Evolutionary conservation across 164 flowering plant genomes (phyloP).

Genomic region (Paratinospora sagittata): DNA sequence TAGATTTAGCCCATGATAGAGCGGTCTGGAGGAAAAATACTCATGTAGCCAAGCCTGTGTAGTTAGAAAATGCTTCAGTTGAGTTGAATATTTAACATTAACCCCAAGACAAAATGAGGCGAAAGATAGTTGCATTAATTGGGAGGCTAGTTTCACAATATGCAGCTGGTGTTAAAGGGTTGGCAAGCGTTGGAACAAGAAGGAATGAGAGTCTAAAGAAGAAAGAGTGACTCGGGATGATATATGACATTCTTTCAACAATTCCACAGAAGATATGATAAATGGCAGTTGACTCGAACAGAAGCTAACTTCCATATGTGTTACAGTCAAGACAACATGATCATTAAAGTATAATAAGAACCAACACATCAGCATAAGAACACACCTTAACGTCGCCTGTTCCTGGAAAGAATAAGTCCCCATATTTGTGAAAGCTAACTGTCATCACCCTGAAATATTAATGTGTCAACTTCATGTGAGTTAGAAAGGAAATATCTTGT

Average conservation of each 20-base stretch:
- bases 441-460: conserved; percentile 88
- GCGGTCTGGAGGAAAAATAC: no score
- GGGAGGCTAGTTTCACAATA: neutral
- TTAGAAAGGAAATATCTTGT: neutral
- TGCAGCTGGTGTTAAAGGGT: neutral
- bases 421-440: conserved; percentile 94
- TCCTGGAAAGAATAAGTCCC: conserved; percentile 95
- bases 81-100: no score
- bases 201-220: neutral
- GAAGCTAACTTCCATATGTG: neutral
- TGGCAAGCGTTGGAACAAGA: neutral
- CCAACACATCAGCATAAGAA: neutral
- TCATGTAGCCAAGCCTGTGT: no score
- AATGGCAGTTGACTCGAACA: neutral
- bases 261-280: neutral
- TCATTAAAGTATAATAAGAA: neutral
- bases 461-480: conserved; percentile 6
- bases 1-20: no score
- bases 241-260: neutral
- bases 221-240: neutral
- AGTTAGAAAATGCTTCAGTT: no score
- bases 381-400: conserved; percentile 96
- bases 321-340: neutral
- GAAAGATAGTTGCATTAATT: no score
- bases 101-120: no score